Base-by-base conservation (phyloP, 306 rosid genomes). In the Acacia confusa region DNA sequence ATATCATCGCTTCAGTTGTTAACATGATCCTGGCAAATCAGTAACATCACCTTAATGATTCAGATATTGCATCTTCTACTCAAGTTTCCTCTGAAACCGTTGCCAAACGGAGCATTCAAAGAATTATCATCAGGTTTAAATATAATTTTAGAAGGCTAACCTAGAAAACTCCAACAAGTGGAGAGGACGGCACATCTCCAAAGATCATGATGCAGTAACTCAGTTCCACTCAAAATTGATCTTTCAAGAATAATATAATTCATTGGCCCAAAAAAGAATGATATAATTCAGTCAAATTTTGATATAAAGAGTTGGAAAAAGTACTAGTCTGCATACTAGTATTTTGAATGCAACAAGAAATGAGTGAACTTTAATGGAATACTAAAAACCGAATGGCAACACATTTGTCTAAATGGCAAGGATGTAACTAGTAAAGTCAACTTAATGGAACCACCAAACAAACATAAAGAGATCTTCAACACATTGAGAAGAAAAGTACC, bases 141-240 rank as follows among this genome's bases (percentile, higher is more conserved):
- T n/a, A n/a, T n/a, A n/a, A n/a, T n/a, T n/a, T n/a, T n/a, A n/a
- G n/a, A n/a, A n/a, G n/a, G n/a, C n/a, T n/a, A n/a, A n/a, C 98
- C 94, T 88, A 88, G 79, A 94, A 88, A 86, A 91, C 76, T 84
- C 97, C 98, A 82, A 92, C 92, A 72, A 94, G 94, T 52, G 97
- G 98, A 8, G 97, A 84, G 53, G 98, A 92, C 41, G 97, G 98
- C 24, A 94, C 97, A 79, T 94, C 97, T 63, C 97, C 97, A 9
- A 92, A 87, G 80, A 53, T 44, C 44, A 76, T 19, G 43, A 36
- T 28, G 50, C 28, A 75, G 48, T 67, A 68, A 81, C 83, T 45
- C 24, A 71, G 69, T 15, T 72, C 71, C 36, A 53, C 40, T 50
- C 55, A 75, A 67, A 67, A 41, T 22, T 75, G 61, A 53, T 52